Conservation (phyloP, 352 stramenopile genomes). For the Thalassiosira mediterranea region DNA sequence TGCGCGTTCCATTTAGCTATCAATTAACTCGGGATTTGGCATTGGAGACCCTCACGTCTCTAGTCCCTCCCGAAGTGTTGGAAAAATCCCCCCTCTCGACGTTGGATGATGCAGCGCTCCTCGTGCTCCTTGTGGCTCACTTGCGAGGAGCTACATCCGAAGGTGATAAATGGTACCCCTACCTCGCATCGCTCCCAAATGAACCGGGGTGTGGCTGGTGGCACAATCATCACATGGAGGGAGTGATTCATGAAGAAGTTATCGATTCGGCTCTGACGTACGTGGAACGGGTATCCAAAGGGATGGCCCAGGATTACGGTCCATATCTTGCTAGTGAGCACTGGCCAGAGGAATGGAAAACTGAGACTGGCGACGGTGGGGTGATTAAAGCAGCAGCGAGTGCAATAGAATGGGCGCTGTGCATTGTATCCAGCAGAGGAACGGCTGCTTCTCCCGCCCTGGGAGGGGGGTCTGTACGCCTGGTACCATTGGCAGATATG, state of each 20-base stretch:
- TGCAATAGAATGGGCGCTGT: slow-evolving; percentile 65
- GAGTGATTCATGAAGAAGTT: slow-evolving; percentile 2
- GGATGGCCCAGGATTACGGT: slow-evolving; percentile 57
- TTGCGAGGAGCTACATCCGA: slow-evolving; percentile 47
- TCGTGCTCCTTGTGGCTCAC: slow-evolving; percentile 67
- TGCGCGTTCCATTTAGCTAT: slow-evolving; percentile 57
- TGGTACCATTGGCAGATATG: slow-evolving; percentile 43
- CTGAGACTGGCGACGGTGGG: neutral
- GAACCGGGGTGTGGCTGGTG: slow-evolving; percentile 64
- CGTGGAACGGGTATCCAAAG: slow-evolving; percentile 17
- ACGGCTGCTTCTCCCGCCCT: slow-evolving; percentile 55
- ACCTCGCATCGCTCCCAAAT: slow-evolving; percentile 58
- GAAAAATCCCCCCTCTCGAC: slow-evolving; percentile 46
- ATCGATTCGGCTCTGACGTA: slow-evolving; percentile 3
- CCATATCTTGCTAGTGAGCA: slow-evolving; percentile 29
- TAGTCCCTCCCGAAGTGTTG: slow-evolving; percentile 58
- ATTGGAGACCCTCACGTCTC: slow-evolving; percentile 52
- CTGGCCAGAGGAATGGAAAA: slow-evolving; percentile 19
- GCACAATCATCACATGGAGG: slow-evolving; percentile 2
- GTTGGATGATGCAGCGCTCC: slow-evolving; percentile 67
- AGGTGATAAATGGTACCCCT: slow-evolving; percentile 57
- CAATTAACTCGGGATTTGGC: slow-evolving; percentile 70
- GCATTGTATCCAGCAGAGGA: slow-evolving; percentile 62
- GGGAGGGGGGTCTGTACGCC: slow-evolving; percentile 37
- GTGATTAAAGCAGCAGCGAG: slow-evolving; percentile 6